These are phyloP conservation scores for Pezicula radicicola DNA, from an alignment of 2,329 filamentous ascomycete species.

Conservation along the genomic window DNA sequence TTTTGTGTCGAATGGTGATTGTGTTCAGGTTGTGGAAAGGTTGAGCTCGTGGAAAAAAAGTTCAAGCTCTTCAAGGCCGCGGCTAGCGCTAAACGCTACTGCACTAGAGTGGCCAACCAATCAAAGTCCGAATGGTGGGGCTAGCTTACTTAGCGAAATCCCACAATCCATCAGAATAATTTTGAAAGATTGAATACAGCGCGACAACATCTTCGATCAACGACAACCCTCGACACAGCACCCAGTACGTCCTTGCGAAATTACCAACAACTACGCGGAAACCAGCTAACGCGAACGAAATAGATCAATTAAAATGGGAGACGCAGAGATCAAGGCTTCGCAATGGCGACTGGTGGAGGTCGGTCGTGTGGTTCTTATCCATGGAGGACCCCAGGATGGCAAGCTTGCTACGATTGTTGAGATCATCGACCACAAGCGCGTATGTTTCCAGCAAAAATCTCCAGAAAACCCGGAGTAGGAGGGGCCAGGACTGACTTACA, in stretches of 20 bases:
- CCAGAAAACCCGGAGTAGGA: background rate
- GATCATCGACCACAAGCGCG: conserved; percentile 99
- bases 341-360: conserved; percentile 97
- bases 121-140: background rate
- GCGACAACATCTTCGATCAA: conserved; percentile 15
- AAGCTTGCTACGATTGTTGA: conserved; percentile 93
- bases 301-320: conserved; percentile 72
- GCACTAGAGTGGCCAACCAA: background rate
- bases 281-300: conserved; percentile 16
- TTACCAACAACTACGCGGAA: conserved; percentile 16
- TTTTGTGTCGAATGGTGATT: no score
- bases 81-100: background rate
- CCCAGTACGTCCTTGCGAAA: conserved; percentile 25
- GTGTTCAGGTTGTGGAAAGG: background rate
- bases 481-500: conserved; percentile 23
- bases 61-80: background rate
- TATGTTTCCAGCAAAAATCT: conserved; percentile 54
- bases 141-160: no score
- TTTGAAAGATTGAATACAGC: conserved; percentile 12
- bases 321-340: conserved; percentile 77
- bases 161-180: conserved; percentile 4
- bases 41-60: background rate
- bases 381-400: conserved; percentile 74
- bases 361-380: conserved; percentile 93
- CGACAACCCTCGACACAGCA: conserved; percentile 26